Evolutionary conservation across 768 basidiomycete genomes (phyloP).

Genomic region (Boletus rex-veris): DNA sequence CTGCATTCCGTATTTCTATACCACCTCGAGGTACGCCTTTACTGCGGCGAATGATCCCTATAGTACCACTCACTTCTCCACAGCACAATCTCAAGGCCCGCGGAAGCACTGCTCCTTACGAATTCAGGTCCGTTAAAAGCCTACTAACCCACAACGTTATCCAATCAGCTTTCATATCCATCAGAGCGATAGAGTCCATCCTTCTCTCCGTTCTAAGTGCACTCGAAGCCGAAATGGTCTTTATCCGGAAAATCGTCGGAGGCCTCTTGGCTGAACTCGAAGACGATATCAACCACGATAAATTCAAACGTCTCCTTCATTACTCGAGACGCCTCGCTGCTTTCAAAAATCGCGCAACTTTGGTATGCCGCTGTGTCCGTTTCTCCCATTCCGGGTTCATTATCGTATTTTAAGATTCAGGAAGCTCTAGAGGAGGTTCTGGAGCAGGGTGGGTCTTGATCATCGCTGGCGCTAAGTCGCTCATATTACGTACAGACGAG

Average conservation of each 20-base stretch:
- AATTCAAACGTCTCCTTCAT: slow-evolving; percentile 86
- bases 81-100: slow-evolving; percentile 84
- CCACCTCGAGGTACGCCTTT: slow-evolving; percentile 66
- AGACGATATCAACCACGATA: slow-evolving; percentile 92
- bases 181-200: slow-evolving; percentile 91
- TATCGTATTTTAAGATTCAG: slow-evolving; percentile 56
- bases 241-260: slow-evolving; percentile 86
- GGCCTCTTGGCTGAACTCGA: slow-evolving; percentile 90
- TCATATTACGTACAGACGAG: slow-evolving; percentile 58
- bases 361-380: slow-evolving; percentile 43
- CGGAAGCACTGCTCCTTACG: slow-evolving; percentile 70
- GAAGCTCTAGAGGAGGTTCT: slow-evolving; percentile 90
- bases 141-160: slow-evolving; percentile 12
- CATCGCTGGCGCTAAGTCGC: not conserved
- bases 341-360: slow-evolving; percentile 87
- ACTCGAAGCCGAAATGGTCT: slow-evolving; percentile 94
- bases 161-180: slow-evolving; percentile 15
- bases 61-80: slow-evolving; percentile 11
- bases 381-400: not conserved
- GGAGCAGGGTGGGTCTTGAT: slow-evolving; percentile 64
- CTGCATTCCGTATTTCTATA: slow-evolving; percentile 86
- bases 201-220: slow-evolving; percentile 89
- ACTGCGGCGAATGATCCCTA: slow-evolving; percentile 10
- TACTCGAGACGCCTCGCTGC: slow-evolving; percentile 85
- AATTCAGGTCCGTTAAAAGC: slow-evolving; percentile 63